Evolutionary conservation across 139 green algal genomes (phyloP), one percentile per base, ranked within the genome.

Genomic region (Chlorella sorokiniana): DNA sequence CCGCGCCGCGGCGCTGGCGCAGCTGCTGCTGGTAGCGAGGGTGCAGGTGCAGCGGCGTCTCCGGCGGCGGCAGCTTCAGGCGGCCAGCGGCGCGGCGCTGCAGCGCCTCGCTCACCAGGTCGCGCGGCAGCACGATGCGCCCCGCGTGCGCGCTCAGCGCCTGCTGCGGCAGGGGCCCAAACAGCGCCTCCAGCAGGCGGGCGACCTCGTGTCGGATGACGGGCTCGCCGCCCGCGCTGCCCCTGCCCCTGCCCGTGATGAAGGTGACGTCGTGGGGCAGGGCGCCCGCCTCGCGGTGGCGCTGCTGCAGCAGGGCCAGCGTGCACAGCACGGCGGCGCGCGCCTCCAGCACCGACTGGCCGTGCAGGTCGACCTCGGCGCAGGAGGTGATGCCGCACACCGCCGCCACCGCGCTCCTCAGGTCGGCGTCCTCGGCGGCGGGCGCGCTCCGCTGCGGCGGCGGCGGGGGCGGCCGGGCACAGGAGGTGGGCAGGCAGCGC

Each of bases 251-350:
- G 41, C 84, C 84, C 37, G 78, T 84, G 69, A 88, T 88, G 25
- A 88, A 64, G 23, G 38, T 76, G 11, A 83, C 42, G 35, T 83
- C 78, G 48, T 83, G 78, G 27, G 67, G 10, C 1, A 69, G 27
- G 78, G 3, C 0, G 3, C 62, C 61, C 29, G 6, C 51, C 35
- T 72, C 42, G 20, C n/a, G 31, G 54, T 72, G 85, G 41, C 73
- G 33, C 61, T 64, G 76, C 75, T 84, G 79, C 59, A 90, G 52
- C 61, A 85, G 48, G 37, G 63, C 65, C 40, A 91, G 78, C 29
- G 88, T 73, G 78, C 85, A 90, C 56, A 91, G 73, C 73, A 91
- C 87, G 16, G 87, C 87, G 23, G 87, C 87, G 16, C 87, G 68
- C 44, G 86, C 87, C 81, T 91, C 87, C 38, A 68, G 73, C 45